phyloP scores from a whole-genome alignment of 2,329 filamentous ascomycete genomes.

The Sporothrix humicola region DNA sequence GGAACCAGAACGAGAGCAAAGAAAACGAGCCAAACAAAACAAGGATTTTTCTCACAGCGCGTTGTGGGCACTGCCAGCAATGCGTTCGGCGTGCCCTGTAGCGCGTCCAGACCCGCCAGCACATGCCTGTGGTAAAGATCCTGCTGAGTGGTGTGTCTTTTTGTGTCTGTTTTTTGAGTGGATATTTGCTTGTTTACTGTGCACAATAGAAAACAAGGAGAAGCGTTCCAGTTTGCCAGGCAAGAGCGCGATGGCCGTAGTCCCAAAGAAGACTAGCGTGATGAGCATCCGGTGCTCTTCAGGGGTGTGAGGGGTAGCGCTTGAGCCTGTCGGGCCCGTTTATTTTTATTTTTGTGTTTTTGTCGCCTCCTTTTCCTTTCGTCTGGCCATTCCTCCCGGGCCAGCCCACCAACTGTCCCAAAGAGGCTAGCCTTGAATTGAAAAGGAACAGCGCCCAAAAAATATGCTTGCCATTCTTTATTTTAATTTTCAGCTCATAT shows the following conservation, averaged over 20 bases:
- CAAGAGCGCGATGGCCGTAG: conserved; percentile 29
- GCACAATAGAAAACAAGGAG: neutral
- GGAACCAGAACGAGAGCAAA: neutral
- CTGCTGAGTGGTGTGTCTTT: neutral
- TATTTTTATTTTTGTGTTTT: conserved; percentile 31
- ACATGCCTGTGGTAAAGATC: conserved; percentile 7
- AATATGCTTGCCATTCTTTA: conserved; percentile 12
- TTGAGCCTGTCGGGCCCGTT: neutral
- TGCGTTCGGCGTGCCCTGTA: neutral
- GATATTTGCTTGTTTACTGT: neutral
- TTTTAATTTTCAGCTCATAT: conserved; percentile 19
- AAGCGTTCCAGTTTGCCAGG: neutral
- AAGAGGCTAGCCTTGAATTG: neutral
- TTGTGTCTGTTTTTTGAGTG: too few species aligned
- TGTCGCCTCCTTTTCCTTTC: conserved; percentile 4
- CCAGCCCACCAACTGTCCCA: conserved; percentile 15
- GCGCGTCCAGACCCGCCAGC: neutral
- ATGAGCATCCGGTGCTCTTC: conserved; percentile 23
- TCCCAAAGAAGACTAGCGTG: conserved; percentile 8
- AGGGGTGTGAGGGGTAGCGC: conserved; percentile 34
- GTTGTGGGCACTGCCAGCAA: conserved; percentile 21
- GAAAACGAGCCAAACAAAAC: conserved; percentile 26
- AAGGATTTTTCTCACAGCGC: conserved; percentile 1
- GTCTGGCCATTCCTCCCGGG: conserved; percentile 28
- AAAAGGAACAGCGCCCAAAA: neutral